Evolutionary conservation across 805 yeast genomes (phyloP), one percentile per base, ranked within the genome.

Genomic region (Tetrapisispora phaffii): DNA sequence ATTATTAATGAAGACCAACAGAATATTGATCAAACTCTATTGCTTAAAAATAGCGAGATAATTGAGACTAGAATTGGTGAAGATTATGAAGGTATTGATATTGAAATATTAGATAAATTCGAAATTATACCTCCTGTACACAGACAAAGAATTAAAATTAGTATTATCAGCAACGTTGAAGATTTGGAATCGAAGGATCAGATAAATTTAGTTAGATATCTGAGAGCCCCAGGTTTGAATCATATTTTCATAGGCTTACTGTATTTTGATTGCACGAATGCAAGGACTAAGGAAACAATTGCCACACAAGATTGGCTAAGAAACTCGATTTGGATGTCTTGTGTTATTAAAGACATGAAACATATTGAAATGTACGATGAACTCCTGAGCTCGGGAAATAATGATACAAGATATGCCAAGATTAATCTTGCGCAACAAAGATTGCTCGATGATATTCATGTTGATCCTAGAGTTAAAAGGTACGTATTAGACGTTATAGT

Each of bases 401-500:
- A 6, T 19, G 24, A 19, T 7, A 15, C 7, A 28, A 12, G 13
- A 17, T 34, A 16, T 19, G 12, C 4, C 9, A 7, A 16, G 24
- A 34, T 34, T n/a, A 19, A 9, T 4, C 8, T 3, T 23, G 24
- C 17, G 15, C 37, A 19, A 12, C 9, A 19, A 20, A 34, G 9
- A 3, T 20, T 9, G 3, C 24, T 34, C 19, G 36, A 35, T 10
- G 9, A 29, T n/a, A 9, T 42, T 13, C 10, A 15, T n/a, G 32
- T 42, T 19, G 23, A 21, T 6, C 42, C 54, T 15, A 35, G 41
- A 12, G 31, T 55, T 10, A 41, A 37, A 35, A 65, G 79, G 9
- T 80, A 80, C 52, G 71, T 78, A 50, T 73, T 77, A 47, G 85
- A 80, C 56, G 68, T 81, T 7, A 64, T 77, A 32, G 68, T 80